These are phyloP conservation scores for Aegle marmelos DNA, from an alignment of 345 rosid species.

Conservation along the genomic window DNA sequence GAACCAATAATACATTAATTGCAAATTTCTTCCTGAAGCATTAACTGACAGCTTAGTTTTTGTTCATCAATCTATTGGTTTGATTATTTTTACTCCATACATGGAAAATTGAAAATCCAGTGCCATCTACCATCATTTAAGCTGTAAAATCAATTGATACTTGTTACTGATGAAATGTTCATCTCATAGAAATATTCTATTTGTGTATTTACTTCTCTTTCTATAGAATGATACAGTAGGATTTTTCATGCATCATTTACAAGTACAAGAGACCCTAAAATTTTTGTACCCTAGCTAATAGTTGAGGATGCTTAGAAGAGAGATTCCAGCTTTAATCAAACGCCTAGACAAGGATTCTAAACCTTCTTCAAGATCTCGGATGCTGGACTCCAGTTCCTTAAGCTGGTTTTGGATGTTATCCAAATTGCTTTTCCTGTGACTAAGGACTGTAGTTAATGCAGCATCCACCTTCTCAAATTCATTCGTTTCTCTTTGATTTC, in stretches of 20 bases:
- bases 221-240: neutral
- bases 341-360: constrained; percentile 35
- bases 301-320: constrained; percentile 40
- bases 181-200: neutral
- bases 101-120: too few relatives aligned
- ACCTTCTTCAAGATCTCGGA: constrained; percentile 51
- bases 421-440: constrained; percentile 3
- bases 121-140: too few relatives aligned
- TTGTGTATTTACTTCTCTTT: too few relatives aligned
- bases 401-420: constrained; percentile 22
- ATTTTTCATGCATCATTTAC: neutral
- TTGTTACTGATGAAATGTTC: too few relatives aligned
- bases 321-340: constrained; percentile 41
- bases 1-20: too few relatives aligned
- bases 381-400: constrained; percentile 30
- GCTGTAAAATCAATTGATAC: too few relatives aligned
- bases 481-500: constrained; percentile 17
- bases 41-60: too few relatives aligned
- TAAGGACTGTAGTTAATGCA: constrained; percentile 19
- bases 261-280: neutral
- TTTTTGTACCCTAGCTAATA: constrained; percentile 1
- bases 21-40: too few relatives aligned
- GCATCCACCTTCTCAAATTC: constrained; percentile 36
- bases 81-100: too few relatives aligned
- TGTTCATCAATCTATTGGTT: too few relatives aligned